Conservation (phyloP, 2,329 filamentous ascomycete genomes). For the Ophiostoma sp. region DNA sequence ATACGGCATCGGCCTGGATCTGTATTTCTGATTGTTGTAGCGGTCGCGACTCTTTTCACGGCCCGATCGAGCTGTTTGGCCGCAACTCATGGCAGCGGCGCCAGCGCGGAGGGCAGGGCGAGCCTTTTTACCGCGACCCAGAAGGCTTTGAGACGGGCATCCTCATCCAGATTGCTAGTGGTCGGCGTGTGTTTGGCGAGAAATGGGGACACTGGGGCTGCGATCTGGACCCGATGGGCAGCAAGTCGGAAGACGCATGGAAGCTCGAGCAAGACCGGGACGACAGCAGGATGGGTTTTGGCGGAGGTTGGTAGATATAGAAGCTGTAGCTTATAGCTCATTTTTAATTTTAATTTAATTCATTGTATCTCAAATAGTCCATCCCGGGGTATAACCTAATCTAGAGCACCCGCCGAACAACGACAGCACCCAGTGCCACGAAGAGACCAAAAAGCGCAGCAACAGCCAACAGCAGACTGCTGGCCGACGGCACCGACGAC, state of each 20-base stretch:
- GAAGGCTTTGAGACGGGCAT: background rate
- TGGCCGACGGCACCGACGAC: constrained; percentile 14
- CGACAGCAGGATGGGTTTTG: background rate
- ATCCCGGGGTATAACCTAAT: background rate
- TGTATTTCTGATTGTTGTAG: background rate
- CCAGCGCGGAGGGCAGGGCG: background rate
- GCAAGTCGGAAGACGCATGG: background rate
- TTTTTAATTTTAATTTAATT: background rate
- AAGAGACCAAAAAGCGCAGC: background rate
- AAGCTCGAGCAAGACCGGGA: background rate
- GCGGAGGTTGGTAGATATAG: background rate
- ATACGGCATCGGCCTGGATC: background rate
- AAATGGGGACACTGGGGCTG: constrained; percentile 1
- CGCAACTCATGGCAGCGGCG: constrained; percentile 1
- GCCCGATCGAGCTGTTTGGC: background rate
- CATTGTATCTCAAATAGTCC: constrained; percentile 18
- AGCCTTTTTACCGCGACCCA: background rate
- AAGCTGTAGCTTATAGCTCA: background rate
- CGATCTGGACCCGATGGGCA: background rate
- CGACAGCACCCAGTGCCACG: constrained; percentile 2
- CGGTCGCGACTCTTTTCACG: background rate
- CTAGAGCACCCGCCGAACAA: background rate
- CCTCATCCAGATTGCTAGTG: background rate
- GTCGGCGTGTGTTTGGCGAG: background rate
- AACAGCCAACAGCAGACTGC: background rate